These are phyloP conservation scores for Noccaea bulbosa DNA, from an alignment of 345 rosid species.

Conservation along the genomic window DNA sequence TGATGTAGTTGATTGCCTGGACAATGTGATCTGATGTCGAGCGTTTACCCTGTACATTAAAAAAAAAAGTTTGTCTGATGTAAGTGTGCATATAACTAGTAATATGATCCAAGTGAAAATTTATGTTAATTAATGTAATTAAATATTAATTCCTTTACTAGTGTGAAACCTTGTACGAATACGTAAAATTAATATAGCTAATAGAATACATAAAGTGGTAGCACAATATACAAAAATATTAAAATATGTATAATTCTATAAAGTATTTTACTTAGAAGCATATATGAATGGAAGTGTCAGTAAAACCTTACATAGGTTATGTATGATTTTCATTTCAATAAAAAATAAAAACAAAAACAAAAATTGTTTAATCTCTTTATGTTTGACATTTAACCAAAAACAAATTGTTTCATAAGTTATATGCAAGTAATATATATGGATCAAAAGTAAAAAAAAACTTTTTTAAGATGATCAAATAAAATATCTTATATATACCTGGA, in stretches of 20 bases:
- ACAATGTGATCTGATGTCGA: conserved; percentile 39
- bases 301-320: background rate
- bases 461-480: background rate
- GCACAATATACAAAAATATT: background rate
- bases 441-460: background rate
- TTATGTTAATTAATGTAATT: background rate
- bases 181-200: background rate
- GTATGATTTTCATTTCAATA: no score
- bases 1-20: conserved; percentile 37
- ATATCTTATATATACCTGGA: conserved; percentile 24
- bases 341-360: no score
- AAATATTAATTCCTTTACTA: background rate
- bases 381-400: background rate
- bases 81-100: no score
- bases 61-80: background rate
- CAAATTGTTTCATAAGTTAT: background rate
- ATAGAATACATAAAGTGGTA: no score
- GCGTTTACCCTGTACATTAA: conserved; percentile 38
- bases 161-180: background rate
- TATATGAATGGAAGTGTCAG: background rate
- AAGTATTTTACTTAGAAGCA: background rate
- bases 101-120: no score
- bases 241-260: background rate
- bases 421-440: background rate
- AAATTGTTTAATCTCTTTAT: background rate